phyloP scores from a whole-genome alignment of 2,329 filamentous ascomycete genomes.

The Penicillium sp. region DNA sequence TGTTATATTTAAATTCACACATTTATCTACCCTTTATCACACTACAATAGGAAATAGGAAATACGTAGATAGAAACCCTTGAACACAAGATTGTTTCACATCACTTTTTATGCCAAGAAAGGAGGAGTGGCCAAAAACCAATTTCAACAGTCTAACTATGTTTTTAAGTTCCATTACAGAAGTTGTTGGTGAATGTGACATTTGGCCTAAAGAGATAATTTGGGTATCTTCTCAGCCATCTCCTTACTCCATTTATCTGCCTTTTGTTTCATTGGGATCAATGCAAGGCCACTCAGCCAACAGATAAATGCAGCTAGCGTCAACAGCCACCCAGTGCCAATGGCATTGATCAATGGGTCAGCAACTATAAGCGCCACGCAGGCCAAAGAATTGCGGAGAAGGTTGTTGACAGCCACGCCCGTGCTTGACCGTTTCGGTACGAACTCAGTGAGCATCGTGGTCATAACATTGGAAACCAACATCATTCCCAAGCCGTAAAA shows the following conservation, averaged over 20 bases:
- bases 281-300: slow-evolving; percentile 51
- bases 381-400: slow-evolving; percentile 71
- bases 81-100: too few species aligned
- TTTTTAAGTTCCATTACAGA: too few species aligned
- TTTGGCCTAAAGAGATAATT: not conserved
- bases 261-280: slow-evolving; percentile 1
- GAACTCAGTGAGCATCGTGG: slow-evolving; percentile 82
- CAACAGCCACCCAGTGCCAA: slow-evolving; percentile 73
- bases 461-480: slow-evolving; percentile 69
- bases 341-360: slow-evolving; percentile 64
- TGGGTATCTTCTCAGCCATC: slow-evolving; percentile 4
- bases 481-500: slow-evolving; percentile 76
- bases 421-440: slow-evolving; percentile 67
- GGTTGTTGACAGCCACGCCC: slow-evolving; percentile 77
- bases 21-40: too few species aligned
- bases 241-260: slow-evolving; percentile 8
- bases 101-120: too few species aligned
- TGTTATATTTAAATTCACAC: too few species aligned
- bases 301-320: slow-evolving; percentile 44
- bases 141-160: too few species aligned
- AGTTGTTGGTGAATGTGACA: too few species aligned
- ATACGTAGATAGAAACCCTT: too few species aligned
- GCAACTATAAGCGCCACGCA: slow-evolving; percentile 67
- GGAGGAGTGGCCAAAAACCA: too few species aligned
- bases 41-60: too few species aligned